Evolutionary conservation across 306 rosid species (phyloP).

Genomic region (Ziziphus jujuba): DNA sequence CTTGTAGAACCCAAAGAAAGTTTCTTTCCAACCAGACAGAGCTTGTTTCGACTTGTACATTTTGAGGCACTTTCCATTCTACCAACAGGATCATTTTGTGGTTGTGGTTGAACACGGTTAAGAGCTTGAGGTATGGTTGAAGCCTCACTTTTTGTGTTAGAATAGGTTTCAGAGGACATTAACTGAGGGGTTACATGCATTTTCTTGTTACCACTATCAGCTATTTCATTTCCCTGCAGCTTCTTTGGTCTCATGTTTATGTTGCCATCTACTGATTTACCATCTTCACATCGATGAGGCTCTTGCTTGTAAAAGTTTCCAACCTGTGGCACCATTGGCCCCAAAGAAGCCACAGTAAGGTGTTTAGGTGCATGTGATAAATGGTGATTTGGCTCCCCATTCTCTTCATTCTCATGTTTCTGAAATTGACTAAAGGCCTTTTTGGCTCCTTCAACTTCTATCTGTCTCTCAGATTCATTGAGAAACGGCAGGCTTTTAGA

Average conservation of each 20-base stretch:
- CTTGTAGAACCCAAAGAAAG: conserved; percentile 25
- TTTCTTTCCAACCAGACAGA: conserved; percentile 25
- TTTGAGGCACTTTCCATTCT: conserved; percentile 10
- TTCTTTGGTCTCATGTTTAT: conserved; percentile 11
- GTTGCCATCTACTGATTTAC: neutral
- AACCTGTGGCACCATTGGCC: neutral
- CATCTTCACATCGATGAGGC: conserved; percentile 7
- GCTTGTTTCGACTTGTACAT: conserved; percentile 7
- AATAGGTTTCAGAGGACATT: neutral
- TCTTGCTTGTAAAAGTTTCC: neutral
- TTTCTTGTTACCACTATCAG: conserved; percentile 5
- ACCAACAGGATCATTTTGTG: neutral
- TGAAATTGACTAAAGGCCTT: conserved; percentile 12
- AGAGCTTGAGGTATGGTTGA: neutral
- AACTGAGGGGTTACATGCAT: conserved; percentile 5
- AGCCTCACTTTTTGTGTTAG: neutral
- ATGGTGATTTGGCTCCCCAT: neutral
- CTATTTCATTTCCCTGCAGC: neutral
- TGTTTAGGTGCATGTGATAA: neutral
- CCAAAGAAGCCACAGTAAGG: conserved; percentile 5
- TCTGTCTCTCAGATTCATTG: conserved; percentile 1
- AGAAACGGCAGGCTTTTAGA: neutral
- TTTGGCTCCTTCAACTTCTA: conserved; percentile 22
- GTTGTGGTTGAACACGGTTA: neutral
- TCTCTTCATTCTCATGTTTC: conserved; percentile 5